Evolutionary conservation across 306 rosid genomes (phyloP), one percentile per base, ranked within the genome.

Genomic region (Lupinus albus): DNA sequence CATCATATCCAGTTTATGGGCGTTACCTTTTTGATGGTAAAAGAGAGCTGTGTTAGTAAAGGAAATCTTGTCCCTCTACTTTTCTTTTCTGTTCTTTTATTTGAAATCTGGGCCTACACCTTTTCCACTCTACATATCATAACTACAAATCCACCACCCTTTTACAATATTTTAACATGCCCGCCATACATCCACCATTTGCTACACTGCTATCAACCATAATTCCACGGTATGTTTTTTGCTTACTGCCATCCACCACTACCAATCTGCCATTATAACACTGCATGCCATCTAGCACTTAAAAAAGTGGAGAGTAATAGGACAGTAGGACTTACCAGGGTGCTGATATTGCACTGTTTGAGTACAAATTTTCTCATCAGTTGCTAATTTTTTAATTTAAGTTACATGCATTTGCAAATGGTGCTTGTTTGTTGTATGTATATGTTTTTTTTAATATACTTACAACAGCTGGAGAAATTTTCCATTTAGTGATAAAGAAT

Each of bases 381-480:
- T 53, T 50, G 8, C 71, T 12, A 15, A 49, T 25, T 60, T 68
- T 46, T 60, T 3, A 51, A 11, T 74, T 50, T 51, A 59, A 44
- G 28, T 48, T n/a, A 28, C 20, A 11, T 36, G 68, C 72, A 76
- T 69, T 45, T 53, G 4, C 12, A 2, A n/a, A 61, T 8, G 44
- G 17, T 58, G 17, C 30, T 42, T 72, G 44, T 46, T 64, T 39
- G 51, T 60, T 72, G 3, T 52, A 61, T 71, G 65, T 5, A 70
- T 64, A 28, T 38, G 38, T 21, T 4, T 51, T 4, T 51, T 10
- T 67, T 47, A 32, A 25, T 45, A 67, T 44, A 17, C 44, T 28
- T 10, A 11, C 13, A 47, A 44, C 41, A 36, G 44, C 20, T 54
- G 52, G 51, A n/a, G 11, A 71, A 30, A 4, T 42, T 35, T 25